A percentile compares a stretch with the other conserved stretches of the same genome.
Evolutionary conservation across 2,329 filamentous ascomycete species (phyloP).

Genomic region (Metarhizium album): DNA sequence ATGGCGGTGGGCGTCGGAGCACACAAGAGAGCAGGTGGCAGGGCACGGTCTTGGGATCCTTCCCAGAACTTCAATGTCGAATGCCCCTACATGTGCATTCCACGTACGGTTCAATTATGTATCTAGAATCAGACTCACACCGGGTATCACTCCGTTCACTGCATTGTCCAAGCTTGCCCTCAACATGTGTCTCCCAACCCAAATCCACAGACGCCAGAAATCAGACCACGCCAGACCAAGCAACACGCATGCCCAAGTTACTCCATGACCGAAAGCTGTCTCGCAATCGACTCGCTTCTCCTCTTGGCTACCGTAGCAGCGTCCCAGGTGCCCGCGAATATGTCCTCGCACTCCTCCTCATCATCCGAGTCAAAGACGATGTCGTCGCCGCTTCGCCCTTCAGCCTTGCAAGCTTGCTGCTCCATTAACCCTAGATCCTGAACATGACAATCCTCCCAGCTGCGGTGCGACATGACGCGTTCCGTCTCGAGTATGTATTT

Average conservation of each 20-base stretch:
- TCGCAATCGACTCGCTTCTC: constrained; percentile 27
- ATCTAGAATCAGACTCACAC: neutral
- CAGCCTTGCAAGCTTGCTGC: constrained; percentile 5
- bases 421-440: constrained; percentile 7
- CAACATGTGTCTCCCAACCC: neutral
- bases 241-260: neutral
- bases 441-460: constrained; percentile 34
- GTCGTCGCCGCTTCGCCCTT: constrained; percentile 15
- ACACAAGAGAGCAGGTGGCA: too few relatives aligned
- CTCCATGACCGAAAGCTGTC: constrained; percentile 3
- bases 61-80: too few relatives aligned
- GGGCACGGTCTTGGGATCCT: too few relatives aligned
- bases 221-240: neutral
- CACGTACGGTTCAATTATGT: neutral
- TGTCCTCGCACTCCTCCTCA: constrained; percentile 56
- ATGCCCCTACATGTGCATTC: neutral
- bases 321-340: constrained; percentile 54
- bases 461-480: constrained; percentile 39
- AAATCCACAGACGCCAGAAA: neutral
- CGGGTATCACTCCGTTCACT: neutral
- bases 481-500: constrained; percentile 58
- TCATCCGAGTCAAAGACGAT: constrained; percentile 52
- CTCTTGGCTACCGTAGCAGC: constrained; percentile 37
- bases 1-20: too few relatives aligned
- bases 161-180: neutral